Evolutionary conservation across 257 asterid genomes (phyloP).

Genomic region (Thymus quinquecostatus): DNA sequence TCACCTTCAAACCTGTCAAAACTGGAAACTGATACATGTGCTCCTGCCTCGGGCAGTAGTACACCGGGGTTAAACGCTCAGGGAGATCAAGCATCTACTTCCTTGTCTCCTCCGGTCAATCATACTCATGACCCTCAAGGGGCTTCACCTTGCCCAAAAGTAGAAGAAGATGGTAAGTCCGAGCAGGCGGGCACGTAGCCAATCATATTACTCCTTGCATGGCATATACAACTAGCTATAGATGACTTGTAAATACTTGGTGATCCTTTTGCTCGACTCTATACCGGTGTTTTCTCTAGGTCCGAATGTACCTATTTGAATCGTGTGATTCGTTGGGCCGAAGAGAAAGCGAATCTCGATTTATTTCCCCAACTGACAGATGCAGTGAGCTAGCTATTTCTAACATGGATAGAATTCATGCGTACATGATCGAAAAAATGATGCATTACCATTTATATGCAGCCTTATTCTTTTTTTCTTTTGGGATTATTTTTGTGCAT

Average conservation of each 20-base stretch:
- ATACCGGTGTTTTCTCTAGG: too few species aligned
- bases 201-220: not conserved
- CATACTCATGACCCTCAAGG: too few species aligned
- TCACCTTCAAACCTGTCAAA: conserved; percentile 28
- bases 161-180: conserved; percentile 25
- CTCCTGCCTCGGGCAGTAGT: conserved; percentile 29
- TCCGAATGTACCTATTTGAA: too few species aligned
- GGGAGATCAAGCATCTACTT: too few species aligned
- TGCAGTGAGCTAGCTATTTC: too few species aligned
- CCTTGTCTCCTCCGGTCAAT: too few species aligned
- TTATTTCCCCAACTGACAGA: not conserved
- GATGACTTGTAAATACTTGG: not conserved
- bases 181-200: not conserved
- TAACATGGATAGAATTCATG: not conserved
- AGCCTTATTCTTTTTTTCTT: not conserved
- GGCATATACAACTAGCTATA: not conserved
- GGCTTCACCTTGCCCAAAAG: conserved; percentile 3
- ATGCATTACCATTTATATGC: not conserved
- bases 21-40: conserved; percentile 27
- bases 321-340: not conserved
- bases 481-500: not conserved
- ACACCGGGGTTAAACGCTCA: too few species aligned
- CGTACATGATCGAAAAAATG: not conserved
- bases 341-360: not conserved
- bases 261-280: too few species aligned